Evolutionary conservation across 2,329 filamentous ascomycete genomes (phyloP).

Genomic region (Chaetomium strumarium): DNA sequence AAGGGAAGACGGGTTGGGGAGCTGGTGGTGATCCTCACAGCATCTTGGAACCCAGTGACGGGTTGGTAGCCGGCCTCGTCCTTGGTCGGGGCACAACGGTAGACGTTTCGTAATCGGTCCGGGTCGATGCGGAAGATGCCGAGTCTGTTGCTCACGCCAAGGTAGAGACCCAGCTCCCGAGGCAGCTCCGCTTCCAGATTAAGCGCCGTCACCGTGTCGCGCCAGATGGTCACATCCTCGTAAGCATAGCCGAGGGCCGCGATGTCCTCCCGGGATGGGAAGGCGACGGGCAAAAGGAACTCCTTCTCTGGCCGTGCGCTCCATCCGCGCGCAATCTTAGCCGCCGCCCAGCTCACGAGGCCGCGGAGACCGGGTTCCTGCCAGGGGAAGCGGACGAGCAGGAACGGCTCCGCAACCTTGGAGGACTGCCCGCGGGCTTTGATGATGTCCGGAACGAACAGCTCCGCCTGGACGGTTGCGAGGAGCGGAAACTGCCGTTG

Average conservation of each 20-base stretch:
- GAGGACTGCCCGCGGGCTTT: conserved; percentile 41
- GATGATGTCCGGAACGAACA: conserved; percentile 62
- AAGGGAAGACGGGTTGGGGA: neutral
- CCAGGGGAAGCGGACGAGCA: conserved; percentile 64
- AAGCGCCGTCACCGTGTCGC: conserved; percentile 48
- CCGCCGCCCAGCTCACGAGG: conserved; percentile 38
- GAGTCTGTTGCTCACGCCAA: conserved; percentile 61
- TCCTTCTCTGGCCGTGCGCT: conserved; percentile 53
- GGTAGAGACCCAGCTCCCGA: conserved; percentile 55
- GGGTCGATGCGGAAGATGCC: conserved; percentile 64
- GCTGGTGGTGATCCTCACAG: conserved; percentile 41
- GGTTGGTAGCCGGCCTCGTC: conserved; percentile 58
- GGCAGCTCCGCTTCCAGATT: conserved; percentile 56
- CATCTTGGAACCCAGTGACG: conserved; percentile 63
- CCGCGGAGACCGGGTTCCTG: conserved; percentile 44
- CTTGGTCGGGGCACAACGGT: conserved; percentile 52
- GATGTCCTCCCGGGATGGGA: conserved; percentile 53
- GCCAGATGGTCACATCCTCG: conserved; percentile 61
- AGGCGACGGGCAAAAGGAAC: conserved; percentile 60
- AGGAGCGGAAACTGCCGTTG: conserved; percentile 64
- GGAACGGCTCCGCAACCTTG: conserved; percentile 46
- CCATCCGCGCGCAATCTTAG: conserved; percentile 46
- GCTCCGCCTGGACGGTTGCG: conserved; percentile 60
- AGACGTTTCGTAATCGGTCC: conserved; percentile 50
- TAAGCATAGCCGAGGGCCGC: conserved; percentile 52